Base-by-base conservation (phyloP, 108 stramenopile genomes). In the Cyclotella cryptica region DNA sequence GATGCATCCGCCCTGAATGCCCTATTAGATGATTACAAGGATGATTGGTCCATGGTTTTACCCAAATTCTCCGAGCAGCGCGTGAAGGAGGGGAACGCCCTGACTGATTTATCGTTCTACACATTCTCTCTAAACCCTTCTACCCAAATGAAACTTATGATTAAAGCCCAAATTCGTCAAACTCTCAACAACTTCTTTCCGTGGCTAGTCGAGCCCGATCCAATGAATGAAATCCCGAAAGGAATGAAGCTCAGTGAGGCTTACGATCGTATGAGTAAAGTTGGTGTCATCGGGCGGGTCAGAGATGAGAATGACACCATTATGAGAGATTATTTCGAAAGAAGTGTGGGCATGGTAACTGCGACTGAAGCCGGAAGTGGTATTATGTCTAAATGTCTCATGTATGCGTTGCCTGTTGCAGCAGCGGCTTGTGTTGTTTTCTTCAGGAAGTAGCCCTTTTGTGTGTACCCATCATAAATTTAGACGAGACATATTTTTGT, bases 71-170 rank as follows among this genome's bases (percentile, higher is more conserved):
- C 85, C 21, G 40, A 71, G 29, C 51, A 72, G 26, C 69, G 85
- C 10, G 85, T 85, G 18, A 85, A 81, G 67, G 85, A 85, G 52
- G 85, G 85, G 14, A 79, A 82, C 54, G 53, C 80, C 47, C 67
- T 85, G 3, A 74, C 80, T 17, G 77, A 78, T 65, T 43, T 85
- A 35, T 70, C 80, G 19, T 64, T 81, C 28, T 53, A 85, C 64
- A 65, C 71, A 6, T 81, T 72, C 41, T 78, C 80, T 49, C 40
- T 78, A 26, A 71, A 52, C 49, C 47, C 71, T n/a, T 52, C 11
- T 3, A 62, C 59, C 24, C 80, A 82, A 61, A 46, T 81, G 18
- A 66, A 64, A 13, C 53, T 70, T 21, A 30, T 64, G 77, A 52
- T 74, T 57, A 65, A 65, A 17, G 61, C 78, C 51, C 77, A 80